phyloP scores from a whole-genome alignment of 2,329 filamentous ascomycete species.

The Penicillium corylophilum region DNA sequence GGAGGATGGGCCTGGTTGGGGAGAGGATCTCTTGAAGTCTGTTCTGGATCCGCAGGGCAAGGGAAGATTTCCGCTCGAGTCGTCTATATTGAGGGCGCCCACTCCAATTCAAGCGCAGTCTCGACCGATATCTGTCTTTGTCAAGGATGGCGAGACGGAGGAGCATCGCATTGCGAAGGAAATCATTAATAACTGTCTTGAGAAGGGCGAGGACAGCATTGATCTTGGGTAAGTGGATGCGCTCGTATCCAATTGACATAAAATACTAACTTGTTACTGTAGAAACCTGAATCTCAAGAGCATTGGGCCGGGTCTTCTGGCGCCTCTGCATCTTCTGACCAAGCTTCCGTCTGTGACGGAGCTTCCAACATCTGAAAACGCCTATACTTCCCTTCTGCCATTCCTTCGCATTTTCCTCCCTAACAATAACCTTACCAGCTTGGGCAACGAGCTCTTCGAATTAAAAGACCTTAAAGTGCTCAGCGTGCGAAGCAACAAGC shows the following conservation, averaged over 20 bases:
- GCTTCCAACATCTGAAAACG: slow-evolving; percentile 37
- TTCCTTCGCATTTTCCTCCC: slow-evolving; percentile 46
- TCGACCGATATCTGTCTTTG: slow-evolving; percentile 15
- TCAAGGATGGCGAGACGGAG: slow-evolving; percentile 31
- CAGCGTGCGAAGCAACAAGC: slow-evolving; percentile 48
- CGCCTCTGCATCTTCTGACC: slow-evolving; percentile 40
- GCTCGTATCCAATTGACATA: background rate
- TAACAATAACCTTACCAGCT: slow-evolving; percentile 39
- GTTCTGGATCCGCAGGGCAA: slow-evolving; percentile 15
- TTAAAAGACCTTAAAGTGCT: slow-evolving; percentile 43
- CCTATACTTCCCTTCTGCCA: slow-evolving; percentile 41
- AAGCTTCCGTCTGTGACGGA: slow-evolving; percentile 37
- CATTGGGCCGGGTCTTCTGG: slow-evolving; percentile 36
- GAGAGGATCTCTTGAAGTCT: slow-evolving; percentile 39
- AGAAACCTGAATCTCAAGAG: slow-evolving; percentile 34
- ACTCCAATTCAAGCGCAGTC: slow-evolving; percentile 3
- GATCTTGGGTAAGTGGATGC: slow-evolving; percentile 43
- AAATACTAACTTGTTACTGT: background rate
- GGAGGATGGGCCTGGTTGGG: slow-evolving; percentile 36
- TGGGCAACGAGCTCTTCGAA: slow-evolving; percentile 45
- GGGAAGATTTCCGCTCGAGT: slow-evolving; percentile 3
- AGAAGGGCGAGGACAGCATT: slow-evolving; percentile 45
- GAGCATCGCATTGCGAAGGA: slow-evolving; percentile 39
- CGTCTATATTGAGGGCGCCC: background rate
- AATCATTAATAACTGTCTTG: slow-evolving; percentile 43